Percentiles rank a stretch among this genome's conserved stretches.
Conservation (phyloP, 2,329 filamentous ascomycete species). For the Westerdykella ornata region DNA sequence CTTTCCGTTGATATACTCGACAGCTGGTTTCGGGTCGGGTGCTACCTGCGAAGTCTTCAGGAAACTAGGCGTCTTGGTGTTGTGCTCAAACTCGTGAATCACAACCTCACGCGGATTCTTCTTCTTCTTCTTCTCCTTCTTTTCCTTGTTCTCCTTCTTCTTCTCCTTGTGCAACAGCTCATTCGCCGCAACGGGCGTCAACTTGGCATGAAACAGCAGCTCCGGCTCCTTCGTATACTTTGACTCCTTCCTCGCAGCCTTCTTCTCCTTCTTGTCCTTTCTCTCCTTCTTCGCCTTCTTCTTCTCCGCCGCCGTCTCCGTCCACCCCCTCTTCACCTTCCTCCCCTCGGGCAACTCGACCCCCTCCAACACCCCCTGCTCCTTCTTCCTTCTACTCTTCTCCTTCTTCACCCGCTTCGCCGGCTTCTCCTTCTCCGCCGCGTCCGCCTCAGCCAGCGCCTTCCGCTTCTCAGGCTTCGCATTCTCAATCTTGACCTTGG, state of each 20-base stretch:
- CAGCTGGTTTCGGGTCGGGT: constrained; percentile 43
- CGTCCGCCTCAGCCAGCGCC: constrained; percentile 32
- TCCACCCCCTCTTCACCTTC: constrained; percentile 86
- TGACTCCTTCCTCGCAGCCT: constrained; percentile 56
- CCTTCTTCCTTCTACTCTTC: constrained; percentile 43
- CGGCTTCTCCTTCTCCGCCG: constrained; percentile 46
- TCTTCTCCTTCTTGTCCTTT: constrained; percentile 49
- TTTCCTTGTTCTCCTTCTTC: constrained; percentile 48
- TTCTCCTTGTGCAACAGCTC: constrained; percentile 38
- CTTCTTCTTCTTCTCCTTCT: constrained; percentile 54
- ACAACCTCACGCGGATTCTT: constrained; percentile 49
- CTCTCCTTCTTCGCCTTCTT: constrained; percentile 45
- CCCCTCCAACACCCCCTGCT: constrained; percentile 55
- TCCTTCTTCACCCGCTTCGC: constrained; percentile 41
- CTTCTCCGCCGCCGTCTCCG: constrained; percentile 52
- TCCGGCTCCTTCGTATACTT: constrained; percentile 77
- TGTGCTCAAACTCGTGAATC: constrained; percentile 86
- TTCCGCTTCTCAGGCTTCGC: constrained; percentile 60
- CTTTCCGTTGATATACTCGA: constrained; percentile 71
- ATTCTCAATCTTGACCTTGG: constrained; percentile 76
- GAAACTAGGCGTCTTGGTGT: constrained; percentile 74
- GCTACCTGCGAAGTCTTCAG: constrained; percentile 53
- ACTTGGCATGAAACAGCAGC: constrained; percentile 73
- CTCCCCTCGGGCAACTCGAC: constrained; percentile 65
- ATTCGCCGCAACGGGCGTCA: constrained; percentile 47